Percentiles rank a stretch among this genome's conserved stretches.
Evolutionary conservation across 129 eudicot species (phyloP).

Genomic region (Sambucus nigra): DNA sequence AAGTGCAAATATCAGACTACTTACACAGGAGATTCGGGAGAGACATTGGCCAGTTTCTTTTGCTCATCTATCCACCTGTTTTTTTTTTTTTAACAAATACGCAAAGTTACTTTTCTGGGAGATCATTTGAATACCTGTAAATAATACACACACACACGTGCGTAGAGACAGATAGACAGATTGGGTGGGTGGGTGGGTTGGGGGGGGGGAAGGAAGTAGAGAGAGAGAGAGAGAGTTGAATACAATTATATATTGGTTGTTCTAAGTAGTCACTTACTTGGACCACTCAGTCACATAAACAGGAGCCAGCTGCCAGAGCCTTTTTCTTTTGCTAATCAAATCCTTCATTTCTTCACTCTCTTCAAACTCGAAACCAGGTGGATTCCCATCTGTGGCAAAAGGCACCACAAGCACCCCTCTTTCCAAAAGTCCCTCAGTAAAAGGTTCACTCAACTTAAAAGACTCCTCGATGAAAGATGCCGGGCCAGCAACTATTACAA

Average conservation of each 20-base stretch:
- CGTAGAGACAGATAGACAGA: no score
- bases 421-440: constrained; percentile 63
- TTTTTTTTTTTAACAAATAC: not conserved
- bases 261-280: constrained; percentile 37
- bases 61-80: constrained; percentile 93
- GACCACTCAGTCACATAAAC: constrained; percentile 68
- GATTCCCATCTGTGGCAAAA: constrained; percentile 64
- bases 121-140: not conserved
- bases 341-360: constrained; percentile 54
- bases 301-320: constrained; percentile 92
- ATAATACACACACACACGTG: not conserved
- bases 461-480: constrained; percentile 53
- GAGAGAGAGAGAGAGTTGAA: not conserved
- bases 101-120: no score
- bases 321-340: constrained; percentile 37
- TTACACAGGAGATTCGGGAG: constrained; percentile 91
- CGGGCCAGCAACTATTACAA: constrained; percentile 82
- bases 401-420: constrained; percentile 96
- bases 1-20: constrained; percentile 16
- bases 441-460: constrained; percentile 55
- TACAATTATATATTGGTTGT: not conserved
- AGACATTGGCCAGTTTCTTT: constrained; percentile 76
- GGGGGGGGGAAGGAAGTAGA: not conserved
- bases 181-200: not conserved
- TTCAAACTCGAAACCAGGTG: constrained; percentile 54